These are phyloP conservation scores for Hanseniaspora thailandica DNA, from an alignment of 805 yeast genomes.

Conservation along the genomic window DNA sequence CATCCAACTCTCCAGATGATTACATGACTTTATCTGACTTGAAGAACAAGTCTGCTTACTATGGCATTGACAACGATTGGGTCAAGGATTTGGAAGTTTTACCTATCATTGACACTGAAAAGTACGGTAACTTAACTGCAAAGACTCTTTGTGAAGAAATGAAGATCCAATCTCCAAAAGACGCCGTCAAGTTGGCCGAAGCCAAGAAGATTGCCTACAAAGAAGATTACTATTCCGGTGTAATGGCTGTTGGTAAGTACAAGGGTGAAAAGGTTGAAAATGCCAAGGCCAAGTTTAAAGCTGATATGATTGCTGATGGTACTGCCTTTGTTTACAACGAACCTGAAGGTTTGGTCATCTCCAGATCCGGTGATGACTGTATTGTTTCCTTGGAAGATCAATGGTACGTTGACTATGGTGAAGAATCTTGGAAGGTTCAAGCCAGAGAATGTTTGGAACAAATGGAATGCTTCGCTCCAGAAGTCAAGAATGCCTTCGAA, in stretches of 20 bases:
- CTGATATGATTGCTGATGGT: conserved; percentile 64
- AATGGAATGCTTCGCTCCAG: conserved; percentile 71
- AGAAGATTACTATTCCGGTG: conserved; percentile 91
- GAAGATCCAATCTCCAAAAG: conserved; percentile 92
- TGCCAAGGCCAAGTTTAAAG: conserved; percentile 79
- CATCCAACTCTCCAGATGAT: conserved; percentile 98
- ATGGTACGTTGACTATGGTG: conserved; percentile 97
- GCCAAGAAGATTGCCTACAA: conserved; percentile 94
- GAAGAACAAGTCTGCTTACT: conserved; percentile 79
- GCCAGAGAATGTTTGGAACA: conserved; percentile 66
- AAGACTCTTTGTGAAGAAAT: conserved; percentile 69
- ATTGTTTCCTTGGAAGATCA: conserved; percentile 95
- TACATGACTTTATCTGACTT: conserved; percentile 76
- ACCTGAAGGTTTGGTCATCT: conserved; percentile 80
- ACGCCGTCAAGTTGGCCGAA: conserved; percentile 67
- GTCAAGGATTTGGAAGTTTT: conserved; percentile 52
- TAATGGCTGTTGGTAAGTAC: conserved; percentile 67
- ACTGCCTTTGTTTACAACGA: conserved; percentile 84
- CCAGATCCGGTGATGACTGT: conserved; percentile 95
- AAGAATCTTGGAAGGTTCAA: conserved; percentile 70
- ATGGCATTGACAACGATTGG: conserved; percentile 79
- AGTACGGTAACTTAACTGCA: conserved; percentile 83
- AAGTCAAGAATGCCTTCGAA: conserved; percentile 83
- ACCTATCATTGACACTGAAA: conserved; percentile 66
- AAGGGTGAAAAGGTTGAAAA: conserved; percentile 79